A percentile compares a stretch with the other conserved stretches of the same genome.
Evolutionary conservation across 371 early-diverging fungal genomes (phyloP).

Genomic region (Edhazardia aedis): DNA sequence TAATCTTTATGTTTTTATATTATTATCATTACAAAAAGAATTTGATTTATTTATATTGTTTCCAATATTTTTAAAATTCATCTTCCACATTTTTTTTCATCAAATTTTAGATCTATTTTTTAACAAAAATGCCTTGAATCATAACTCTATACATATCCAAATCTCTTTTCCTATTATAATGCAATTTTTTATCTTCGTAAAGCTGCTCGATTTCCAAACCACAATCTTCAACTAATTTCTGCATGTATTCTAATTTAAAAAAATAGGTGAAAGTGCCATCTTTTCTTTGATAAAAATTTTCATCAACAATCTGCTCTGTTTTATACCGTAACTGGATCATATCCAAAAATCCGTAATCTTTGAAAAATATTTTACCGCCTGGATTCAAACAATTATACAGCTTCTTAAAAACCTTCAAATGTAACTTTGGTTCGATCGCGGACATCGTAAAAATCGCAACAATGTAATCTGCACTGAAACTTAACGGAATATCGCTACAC

Average conservation of each 20-base stretch:
- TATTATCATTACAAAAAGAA: no score
- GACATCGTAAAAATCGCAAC: conserved; percentile 32
- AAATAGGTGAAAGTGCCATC: conserved; percentile 35
- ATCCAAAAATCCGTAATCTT: conserved; percentile 32
- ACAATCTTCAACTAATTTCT: not conserved
- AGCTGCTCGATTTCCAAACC: conserved; percentile 3
- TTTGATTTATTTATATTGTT: no score
- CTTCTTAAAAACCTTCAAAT: conserved; percentile 11
- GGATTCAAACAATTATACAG: conserved; percentile 6
- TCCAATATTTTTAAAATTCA: no score
- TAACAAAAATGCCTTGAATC: conserved; percentile 16
- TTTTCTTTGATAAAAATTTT: conserved; percentile 29
- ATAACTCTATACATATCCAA: conserved; percentile 29
- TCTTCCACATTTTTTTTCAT: not conserved
- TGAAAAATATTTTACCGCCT: conserved; percentile 18
- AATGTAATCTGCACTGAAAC: conserved; percentile 14
- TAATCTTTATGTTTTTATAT: no score
- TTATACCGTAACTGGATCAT: conserved; percentile 25
- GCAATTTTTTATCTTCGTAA: conserved; percentile 16
- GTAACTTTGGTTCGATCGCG: conserved; percentile 22
- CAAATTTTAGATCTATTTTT: not conserved
- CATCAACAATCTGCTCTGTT: conserved; percentile 16
- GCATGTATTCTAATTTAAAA: conserved; percentile 17
- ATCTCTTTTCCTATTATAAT: conserved; percentile 28
- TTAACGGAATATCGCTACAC: not conserved